Conservation (phyloP, 2,329 filamentous ascomycete species). For the Neurospora sp. region DNA sequence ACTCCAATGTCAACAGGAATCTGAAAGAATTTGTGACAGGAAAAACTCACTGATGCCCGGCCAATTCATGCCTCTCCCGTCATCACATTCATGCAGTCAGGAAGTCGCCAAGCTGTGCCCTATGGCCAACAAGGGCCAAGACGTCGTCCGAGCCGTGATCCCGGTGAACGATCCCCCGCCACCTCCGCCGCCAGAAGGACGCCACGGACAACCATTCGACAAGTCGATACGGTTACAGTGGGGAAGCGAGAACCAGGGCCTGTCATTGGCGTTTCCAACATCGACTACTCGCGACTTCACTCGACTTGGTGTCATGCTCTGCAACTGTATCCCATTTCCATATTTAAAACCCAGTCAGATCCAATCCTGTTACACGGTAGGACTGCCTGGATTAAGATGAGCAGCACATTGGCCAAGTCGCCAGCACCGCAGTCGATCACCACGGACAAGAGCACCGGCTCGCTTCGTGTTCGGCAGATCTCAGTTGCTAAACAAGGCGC, state of each 20-base stretch:
- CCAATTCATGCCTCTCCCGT: background rate
- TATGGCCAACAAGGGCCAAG: background rate
- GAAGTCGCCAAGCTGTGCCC: background rate
- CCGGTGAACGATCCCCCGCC: background rate
- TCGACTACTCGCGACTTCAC: background rate
- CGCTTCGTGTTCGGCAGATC: background rate
- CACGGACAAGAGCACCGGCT: background rate
- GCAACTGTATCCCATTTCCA: background rate
- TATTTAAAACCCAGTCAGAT: background rate
- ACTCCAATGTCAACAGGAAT: background rate
- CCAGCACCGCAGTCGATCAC: background rate
- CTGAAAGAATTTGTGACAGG: background rate
- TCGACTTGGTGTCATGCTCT: background rate
- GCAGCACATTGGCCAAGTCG: background rate
- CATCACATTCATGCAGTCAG: background rate
- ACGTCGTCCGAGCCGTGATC: background rate
- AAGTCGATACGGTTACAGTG: background rate
- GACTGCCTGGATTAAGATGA: background rate
- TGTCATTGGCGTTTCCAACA: background rate
- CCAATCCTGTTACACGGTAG: background rate
- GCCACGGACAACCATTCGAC: background rate
- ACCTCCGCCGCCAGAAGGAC: background rate
- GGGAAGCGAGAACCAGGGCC: background rate
- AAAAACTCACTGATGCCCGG: background rate
- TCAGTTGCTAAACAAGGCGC: background rate